Evolutionary conservation across 2,329 filamentous ascomycete species (phyloP), one percentile per base, ranked within the genome.

Genomic region (Ceratocystis papillata): DNA sequence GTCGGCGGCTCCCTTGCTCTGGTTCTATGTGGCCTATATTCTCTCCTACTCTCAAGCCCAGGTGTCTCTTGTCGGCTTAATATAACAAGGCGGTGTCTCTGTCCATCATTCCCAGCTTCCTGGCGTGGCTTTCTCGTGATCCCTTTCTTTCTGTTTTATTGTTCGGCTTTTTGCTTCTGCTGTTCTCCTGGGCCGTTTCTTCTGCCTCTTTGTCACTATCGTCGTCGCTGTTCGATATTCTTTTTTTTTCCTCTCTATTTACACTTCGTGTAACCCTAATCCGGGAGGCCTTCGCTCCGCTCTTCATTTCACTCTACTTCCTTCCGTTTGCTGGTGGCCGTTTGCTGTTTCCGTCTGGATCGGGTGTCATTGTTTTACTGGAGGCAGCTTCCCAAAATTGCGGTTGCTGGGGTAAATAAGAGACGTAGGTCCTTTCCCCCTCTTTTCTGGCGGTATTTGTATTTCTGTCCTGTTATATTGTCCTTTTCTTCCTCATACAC

Each of bases 71-170:
- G 50, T n/a, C 20, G 50, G 25, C 25, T 17, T 25, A 55, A 55
- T 28, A 55, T 30, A 55, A 37, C 28, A 55, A 28, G 25, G 50
- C 50, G 8, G 50, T 55, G 50, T 55, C 50, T 57, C 50, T 57
- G 50, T 57, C 50, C 2, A 7, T 57, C 50, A 12, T 57, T 57
- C 28, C 25, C 22, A 57, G 50, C 50, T 30, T 30, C 10, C 20
- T 10, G 22, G 50, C 25, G 25, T 22, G 50, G 22, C 22, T 22
- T 57, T 30, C 25, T 28, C 15, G 8, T 7, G 2, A 22, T 57
- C 22, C 2, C 22, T 4, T 25, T 57, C 33, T 3, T 37, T 37
- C 8, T 57, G 22, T 57, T 28, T 57, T 57, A 22, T 28, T 6
- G 50, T 17, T 57, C 10, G 50, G 50, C 22, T 6, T 57, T 57